Percentiles rank a stretch among this genome's conserved stretches.
Conservation (phyloP, 1,284 basidiomycete species). For the Ustilago trichophora region DNA sequence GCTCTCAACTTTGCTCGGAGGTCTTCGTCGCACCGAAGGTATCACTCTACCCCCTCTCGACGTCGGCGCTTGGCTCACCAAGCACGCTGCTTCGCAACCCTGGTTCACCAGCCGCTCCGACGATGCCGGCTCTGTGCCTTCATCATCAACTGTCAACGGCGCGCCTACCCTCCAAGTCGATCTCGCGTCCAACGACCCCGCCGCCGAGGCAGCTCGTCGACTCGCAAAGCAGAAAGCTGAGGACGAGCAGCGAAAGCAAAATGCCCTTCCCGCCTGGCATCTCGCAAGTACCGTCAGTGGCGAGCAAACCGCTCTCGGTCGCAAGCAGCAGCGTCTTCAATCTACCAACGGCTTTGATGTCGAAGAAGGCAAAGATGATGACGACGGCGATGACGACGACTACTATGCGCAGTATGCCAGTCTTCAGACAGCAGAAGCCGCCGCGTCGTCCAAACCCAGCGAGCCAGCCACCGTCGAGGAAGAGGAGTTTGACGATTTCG, state of each 20-base stretch:
- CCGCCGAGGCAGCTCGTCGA: slow-evolving; percentile 68
- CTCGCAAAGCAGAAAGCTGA: slow-evolving; percentile 56
- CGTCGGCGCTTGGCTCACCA: slow-evolving; percentile 69
- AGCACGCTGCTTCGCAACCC: slow-evolving; percentile 53
- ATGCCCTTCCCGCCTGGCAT: slow-evolving; percentile 91
- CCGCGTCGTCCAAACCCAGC: slow-evolving; percentile 41
- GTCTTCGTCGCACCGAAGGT: slow-evolving; percentile 86
- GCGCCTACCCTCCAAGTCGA: slow-evolving; percentile 56
- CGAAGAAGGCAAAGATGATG: slow-evolving; percentile 36
- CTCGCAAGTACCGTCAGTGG: slow-evolving; percentile 92
- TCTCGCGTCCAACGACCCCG: slow-evolving; percentile 56
- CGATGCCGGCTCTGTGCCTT: slow-evolving; percentile 15
- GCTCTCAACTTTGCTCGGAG: slow-evolving; percentile 84
- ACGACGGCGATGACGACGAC: slow-evolving; percentile 54
- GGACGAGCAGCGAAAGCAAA: slow-evolving; percentile 74
- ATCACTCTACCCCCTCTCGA: slow-evolving; percentile 76
- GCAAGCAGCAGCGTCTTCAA: slow-evolving; percentile 42
- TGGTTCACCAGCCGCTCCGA: slow-evolving; percentile 40
- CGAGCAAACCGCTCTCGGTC: slow-evolving; percentile 83
- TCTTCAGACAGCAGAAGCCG: slow-evolving; percentile 46
- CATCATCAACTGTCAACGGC: slow-evolving; percentile 33
- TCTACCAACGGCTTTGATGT: slow-evolving; percentile 28
- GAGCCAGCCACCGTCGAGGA: slow-evolving; percentile 27
- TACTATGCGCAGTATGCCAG: slow-evolving; percentile 63
- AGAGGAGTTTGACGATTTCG: slow-evolving; percentile 48